These are phyloP conservation scores for Botrytis pseudocinerea DNA, from an alignment of 2,329 filamentous ascomycete genomes.

Conservation along the genomic window DNA sequence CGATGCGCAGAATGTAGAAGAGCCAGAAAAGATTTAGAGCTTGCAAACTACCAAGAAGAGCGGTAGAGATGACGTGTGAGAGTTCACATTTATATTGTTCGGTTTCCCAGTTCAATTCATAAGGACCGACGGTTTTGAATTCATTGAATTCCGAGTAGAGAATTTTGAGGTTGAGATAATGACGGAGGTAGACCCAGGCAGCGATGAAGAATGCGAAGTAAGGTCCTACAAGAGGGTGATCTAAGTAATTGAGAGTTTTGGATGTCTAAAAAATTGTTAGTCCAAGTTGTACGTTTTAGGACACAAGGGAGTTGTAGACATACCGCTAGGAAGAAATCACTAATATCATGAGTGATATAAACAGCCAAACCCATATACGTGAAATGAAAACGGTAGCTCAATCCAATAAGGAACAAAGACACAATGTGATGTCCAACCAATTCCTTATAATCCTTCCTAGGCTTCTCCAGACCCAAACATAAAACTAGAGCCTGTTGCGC, in stretches of 20 bases:
- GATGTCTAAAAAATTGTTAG: constrained; percentile 61
- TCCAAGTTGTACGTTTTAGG: neutral
- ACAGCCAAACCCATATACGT: constrained; percentile 91
- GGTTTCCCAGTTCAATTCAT: constrained; percentile 71
- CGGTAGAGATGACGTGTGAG: constrained; percentile 66
- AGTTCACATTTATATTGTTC: constrained; percentile 76
- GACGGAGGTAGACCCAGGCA: constrained; percentile 85
- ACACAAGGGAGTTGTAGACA: constrained; percentile 40
- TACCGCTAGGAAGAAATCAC: constrained; percentile 92
- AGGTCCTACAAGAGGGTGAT: constrained; percentile 71
- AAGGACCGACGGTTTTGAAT: constrained; percentile 72
- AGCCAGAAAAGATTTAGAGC: constrained; percentile 80
- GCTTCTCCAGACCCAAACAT: constrained; percentile 84
- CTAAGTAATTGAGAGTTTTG: constrained; percentile 88
- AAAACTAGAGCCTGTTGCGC: constrained; percentile 92
- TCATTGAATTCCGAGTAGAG: constrained; percentile 73
- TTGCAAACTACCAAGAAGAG: constrained; percentile 66
- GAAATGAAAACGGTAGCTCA: constrained; percentile 95
- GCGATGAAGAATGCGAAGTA: constrained; percentile 84
- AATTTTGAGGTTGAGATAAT: constrained; percentile 78
- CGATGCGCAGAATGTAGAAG: constrained; percentile 73
- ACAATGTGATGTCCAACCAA: constrained; percentile 89
- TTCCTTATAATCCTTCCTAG: constrained; percentile 91
- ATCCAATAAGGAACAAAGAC: constrained; percentile 75
- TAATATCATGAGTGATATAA: constrained; percentile 92